Evolutionary conservation across 2,329 filamentous ascomycete genomes (phyloP), one percentile per base, ranked within the genome.

Genomic region (Fusarium succisae): DNA sequence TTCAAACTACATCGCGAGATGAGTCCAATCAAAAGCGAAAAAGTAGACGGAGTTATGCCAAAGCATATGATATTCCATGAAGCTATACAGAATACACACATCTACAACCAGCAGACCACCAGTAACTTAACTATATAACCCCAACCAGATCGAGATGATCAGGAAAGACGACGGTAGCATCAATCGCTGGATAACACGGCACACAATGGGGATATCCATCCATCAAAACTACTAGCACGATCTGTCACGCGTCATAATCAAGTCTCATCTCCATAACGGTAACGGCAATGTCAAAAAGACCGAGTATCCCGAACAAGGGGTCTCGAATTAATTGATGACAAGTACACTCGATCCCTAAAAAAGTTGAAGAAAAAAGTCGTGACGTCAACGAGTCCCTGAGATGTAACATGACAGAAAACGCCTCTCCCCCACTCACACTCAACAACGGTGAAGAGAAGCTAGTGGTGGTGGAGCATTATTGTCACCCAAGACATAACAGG

Each of bases 361-460:
- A n/a, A 28, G 55, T 8, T 18, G 54, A 70, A 58, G 18, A 32
- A 37, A 56, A 69, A 61, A 73, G 70, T 73, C 60, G 64, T 74
- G 71, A 74, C 71, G 71, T 74, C 71, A 74, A 74, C 71, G 71
- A 59, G 32, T 51, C 37, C 51, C 45, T 59, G 43, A 51, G 15
- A n/a, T 28, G 7, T 26, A 24, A 35, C 22, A 28, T 51, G 56
- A 59, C 43, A 59, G 56, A 59, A 51, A 28, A 30, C 26, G 26
- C 26, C 15, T 22, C 14, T 39, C 32, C 8, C 30, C 24, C 24
- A 28, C 15, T 1, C 15, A n/a, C 39, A 41, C 22, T 8, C 39
- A 6, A 41, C 20, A 41, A 41, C 22, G 20, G 20, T 22, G 20
- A 22, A 14, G 20, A 41, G 8, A n/a, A 41, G 20, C 20, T n/a